Percentiles rank a stretch among this genome's conserved stretches.
Conservation (phyloP, 2,329 filamentous ascomycete species). For the Aureobasidium sp. region DNA sequence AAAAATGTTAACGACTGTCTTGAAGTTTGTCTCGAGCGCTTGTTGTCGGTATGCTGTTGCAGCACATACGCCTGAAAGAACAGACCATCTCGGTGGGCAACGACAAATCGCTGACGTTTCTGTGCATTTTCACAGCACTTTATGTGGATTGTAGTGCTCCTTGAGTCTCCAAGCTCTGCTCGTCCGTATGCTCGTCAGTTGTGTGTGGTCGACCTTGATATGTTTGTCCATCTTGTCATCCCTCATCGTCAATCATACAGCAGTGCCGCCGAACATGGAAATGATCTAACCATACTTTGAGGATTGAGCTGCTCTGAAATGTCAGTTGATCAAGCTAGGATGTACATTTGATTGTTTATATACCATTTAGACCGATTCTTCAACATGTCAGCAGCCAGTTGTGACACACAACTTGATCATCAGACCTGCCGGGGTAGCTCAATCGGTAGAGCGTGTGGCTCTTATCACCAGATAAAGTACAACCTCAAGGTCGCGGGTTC, state of each 20-base stretch:
- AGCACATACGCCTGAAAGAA: no score
- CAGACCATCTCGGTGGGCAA: no score
- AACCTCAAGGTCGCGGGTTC: conserved; percentile 24
- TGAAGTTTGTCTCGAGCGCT: no score
- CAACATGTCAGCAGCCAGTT: conserved; percentile 8
- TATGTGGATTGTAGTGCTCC: no score
- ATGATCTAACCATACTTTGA: no score
- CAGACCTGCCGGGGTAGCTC: conserved; percentile 37
- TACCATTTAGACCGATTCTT: background rate
- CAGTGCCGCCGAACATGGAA: accelerated
- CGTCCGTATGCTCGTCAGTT: background rate
- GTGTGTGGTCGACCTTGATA: background rate
- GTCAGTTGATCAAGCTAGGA: background rate
- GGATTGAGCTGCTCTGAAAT: background rate
- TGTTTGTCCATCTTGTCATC: background rate
- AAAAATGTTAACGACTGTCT: background rate
- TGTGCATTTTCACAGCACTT: no score
- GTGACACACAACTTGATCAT: conserved; percentile 9
- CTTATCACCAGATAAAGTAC: conserved; percentile 27
- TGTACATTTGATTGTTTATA: background rate
- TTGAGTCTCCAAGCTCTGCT: background rate
- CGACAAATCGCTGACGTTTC: no score
- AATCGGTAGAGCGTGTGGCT: conserved; percentile 44
- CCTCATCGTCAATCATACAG: background rate
- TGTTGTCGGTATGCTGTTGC: no score